Percentiles rank a stretch among this genome's conserved stretches.
Conservation (phyloP, 495 filamentous ascomycete species). For the Usnea hakonensis region DNA sequence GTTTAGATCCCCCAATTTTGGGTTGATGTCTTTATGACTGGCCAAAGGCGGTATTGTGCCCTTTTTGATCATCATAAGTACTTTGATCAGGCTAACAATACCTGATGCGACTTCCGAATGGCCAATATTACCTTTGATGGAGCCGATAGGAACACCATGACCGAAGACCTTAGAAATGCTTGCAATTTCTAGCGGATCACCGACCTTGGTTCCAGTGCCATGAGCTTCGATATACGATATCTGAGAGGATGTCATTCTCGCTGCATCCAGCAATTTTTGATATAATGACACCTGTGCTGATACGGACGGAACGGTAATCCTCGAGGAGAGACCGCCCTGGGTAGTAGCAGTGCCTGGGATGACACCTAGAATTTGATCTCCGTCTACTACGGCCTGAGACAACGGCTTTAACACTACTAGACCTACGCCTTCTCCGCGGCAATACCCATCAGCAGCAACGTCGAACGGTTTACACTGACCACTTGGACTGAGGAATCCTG, state of each 20-base stretch:
- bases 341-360: conserved; percentile 25
- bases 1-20: conserved; percentile 23
- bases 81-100: conserved; percentile 29
- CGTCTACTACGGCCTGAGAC: conserved; percentile 13
- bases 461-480: conserved; percentile 25
- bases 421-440: conserved; percentile 31
- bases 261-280: conserved; percentile 23
- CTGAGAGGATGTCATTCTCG: conserved; percentile 5
- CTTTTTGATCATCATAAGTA: conserved; percentile 29
- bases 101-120: conserved; percentile 34
- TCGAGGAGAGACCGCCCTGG: conserved; percentile 27
- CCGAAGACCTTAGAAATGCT: no score
- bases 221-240: conserved; percentile 29
- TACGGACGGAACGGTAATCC: conserved; percentile 24
- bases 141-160: no score
- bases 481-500: conserved; percentile 7
- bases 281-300: conserved; percentile 28
- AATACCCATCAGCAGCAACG: conserved; percentile 29
- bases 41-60: conserved; percentile 33
- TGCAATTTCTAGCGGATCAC: conserved; percentile 35
- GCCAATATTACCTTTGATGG: conserved; percentile 36
- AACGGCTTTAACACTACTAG: conserved; percentile 26
- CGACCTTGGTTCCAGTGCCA: conserved; percentile 45
- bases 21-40: conserved; percentile 36
- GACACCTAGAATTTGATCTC: conserved; percentile 24